Evolutionary conservation across 179 eudicot genomes (phyloP).

Genomic region (Carnegiea gigantea): DNA sequence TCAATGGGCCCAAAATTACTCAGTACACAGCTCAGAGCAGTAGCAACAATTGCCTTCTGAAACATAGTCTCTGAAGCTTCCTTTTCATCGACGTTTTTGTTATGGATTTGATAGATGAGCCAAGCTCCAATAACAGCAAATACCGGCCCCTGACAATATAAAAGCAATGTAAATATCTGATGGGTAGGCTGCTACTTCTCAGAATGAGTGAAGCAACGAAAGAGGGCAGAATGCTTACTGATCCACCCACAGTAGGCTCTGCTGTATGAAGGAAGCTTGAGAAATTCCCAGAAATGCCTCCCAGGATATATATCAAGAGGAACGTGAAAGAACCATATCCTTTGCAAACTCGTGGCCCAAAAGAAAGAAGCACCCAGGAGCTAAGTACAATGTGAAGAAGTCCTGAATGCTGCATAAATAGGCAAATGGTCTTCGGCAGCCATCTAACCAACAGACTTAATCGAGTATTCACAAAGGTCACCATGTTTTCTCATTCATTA

Average conservation of each 20-base stretch:
- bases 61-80: slow-evolving; percentile 57
- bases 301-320: slow-evolving; percentile 68
- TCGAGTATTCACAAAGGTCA: not conserved
- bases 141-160: slow-evolving; percentile 58
- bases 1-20: slow-evolving; percentile 72
- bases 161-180: not conserved
- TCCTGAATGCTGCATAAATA: slow-evolving; percentile 66
- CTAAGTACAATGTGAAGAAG: slow-evolving; percentile 60
- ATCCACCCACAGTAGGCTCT: slow-evolving; percentile 84
- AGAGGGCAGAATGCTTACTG: slow-evolving; percentile 40
- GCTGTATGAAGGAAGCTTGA: slow-evolving; percentile 81
- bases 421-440: not conserved
- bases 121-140: slow-evolving; percentile 84
- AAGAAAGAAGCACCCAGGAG: slow-evolving; percentile 66
- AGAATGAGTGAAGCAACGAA: not conserved
- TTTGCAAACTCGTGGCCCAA: slow-evolving; percentile 70
- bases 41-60: slow-evolving; percentile 60
- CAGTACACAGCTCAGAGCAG: slow-evolving; percentile 53
- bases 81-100: slow-evolving; percentile 47
- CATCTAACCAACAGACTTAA: not conserved
- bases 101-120: slow-evolving; percentile 67
- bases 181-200: not conserved
- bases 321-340: slow-evolving; percentile 74
- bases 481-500: not conserved
- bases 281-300: slow-evolving; percentile 78